Conservation (phyloP, 306 rosid genomes). For the Corylus americana region DNA sequence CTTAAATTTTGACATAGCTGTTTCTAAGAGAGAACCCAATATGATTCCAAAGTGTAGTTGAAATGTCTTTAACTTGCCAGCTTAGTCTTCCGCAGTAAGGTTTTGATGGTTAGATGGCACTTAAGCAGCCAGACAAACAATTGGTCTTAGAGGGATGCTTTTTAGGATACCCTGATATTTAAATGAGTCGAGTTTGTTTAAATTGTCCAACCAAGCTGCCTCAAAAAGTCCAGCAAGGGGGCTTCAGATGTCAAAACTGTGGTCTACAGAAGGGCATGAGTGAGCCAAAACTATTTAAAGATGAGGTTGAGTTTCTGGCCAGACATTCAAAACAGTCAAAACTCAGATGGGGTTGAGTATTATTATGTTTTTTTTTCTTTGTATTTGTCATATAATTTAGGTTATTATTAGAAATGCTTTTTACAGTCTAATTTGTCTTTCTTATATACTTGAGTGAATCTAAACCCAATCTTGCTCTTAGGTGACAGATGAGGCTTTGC, state of each 20-base stretch:
- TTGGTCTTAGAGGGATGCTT: not conserved
- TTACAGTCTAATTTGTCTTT: not conserved
- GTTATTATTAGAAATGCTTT: not conserved
- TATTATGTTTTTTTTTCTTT: not conserved
- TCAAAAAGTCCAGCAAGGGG: not conserved
- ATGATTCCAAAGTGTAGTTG: slow-evolving; percentile 3
- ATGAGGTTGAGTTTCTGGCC: not conserved
- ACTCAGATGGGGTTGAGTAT: not conserved
- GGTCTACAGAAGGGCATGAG: not conserved
- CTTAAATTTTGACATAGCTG: not conserved
- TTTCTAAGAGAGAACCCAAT: slow-evolving; percentile 8
- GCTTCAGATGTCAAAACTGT: not conserved
- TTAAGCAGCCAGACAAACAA: not conserved
- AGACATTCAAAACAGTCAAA: no score
- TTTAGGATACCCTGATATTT: not conserved
- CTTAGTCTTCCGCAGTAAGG: not conserved
- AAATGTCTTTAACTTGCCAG: not conserved
- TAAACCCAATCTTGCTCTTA: slow-evolving; percentile 27
- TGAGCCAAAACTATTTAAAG: not conserved
- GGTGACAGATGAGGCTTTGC: slow-evolving; percentile 94
- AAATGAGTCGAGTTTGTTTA: not conserved
- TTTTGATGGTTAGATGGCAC: slow-evolving; percentile 2
- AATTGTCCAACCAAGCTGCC: not conserved
- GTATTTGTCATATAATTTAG: not conserved
- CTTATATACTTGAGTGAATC: slow-evolving; percentile 16